Conservation (phyloP, 805 yeast genomes). For the Starmerella floris region DNA sequence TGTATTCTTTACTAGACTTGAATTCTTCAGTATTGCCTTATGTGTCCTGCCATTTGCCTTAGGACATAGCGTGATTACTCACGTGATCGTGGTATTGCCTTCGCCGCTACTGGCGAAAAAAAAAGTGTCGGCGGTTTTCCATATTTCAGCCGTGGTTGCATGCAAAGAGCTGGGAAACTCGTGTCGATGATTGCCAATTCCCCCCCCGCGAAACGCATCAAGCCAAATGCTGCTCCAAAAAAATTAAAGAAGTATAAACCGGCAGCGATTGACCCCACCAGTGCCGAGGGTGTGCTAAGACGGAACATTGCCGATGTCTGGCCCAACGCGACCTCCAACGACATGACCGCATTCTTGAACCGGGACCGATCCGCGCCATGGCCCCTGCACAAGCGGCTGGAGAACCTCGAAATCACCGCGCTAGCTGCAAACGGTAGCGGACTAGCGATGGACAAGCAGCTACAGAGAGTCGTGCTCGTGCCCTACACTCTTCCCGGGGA, state of each 20-base stretch:
- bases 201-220: slow-evolving; percentile 4
- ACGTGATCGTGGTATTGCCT: not conserved
- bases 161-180: slow-evolving; percentile 1
- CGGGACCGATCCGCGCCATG: slow-evolving; percentile 29
- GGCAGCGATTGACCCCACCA: slow-evolving; percentile 57
- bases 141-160: slow-evolving; percentile 2
- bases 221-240: slow-evolving; percentile 4
- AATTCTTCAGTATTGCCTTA: too few species aligned
- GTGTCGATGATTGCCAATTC: not conserved
- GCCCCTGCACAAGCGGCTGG: slow-evolving; percentile 44
- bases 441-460: slow-evolving; percentile 42
- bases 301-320: slow-evolving; percentile 47
- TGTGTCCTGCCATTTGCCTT: too few species aligned
- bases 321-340: slow-evolving; percentile 38
- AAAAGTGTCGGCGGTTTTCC: not conserved
- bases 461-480: slow-evolving; percentile 57
- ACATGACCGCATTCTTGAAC: slow-evolving; percentile 51
- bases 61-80: too few species aligned
- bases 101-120: not conserved
- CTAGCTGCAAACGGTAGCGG: slow-evolving; percentile 82
- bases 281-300: slow-evolving; percentile 68
- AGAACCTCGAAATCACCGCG: slow-evolving; percentile 42
- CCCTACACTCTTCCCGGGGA: slow-evolving; percentile 91
- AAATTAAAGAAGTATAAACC: slow-evolving; percentile 38
- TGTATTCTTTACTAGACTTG: too few species aligned